phyloP scores from a whole-genome alignment of 352 stramenopile species.

The Phytophthora tubulina region DNA sequence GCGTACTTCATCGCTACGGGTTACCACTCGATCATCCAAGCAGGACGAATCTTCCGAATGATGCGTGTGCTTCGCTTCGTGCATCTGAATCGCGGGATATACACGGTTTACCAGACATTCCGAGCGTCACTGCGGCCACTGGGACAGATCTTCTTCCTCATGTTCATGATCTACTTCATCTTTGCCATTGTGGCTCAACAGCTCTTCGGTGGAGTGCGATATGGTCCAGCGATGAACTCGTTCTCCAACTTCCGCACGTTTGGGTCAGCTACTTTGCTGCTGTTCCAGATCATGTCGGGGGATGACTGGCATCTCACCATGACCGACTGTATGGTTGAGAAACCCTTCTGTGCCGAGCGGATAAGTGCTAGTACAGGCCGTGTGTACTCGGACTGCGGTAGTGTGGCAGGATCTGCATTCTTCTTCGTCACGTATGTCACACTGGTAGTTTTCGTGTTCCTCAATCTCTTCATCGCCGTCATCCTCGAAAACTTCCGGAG shows the following conservation, averaged over 20 bases:
- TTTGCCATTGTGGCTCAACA: slow-evolving; percentile 79
- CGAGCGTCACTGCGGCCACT: slow-evolving; percentile 71
- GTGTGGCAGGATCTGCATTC: slow-evolving; percentile 44
- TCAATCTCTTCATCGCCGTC: slow-evolving; percentile 87
- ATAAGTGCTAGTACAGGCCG: slow-evolving; percentile 41
- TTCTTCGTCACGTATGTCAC: slow-evolving; percentile 84
- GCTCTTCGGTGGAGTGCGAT: slow-evolving; percentile 75
- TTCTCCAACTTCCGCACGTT: slow-evolving; percentile 84
- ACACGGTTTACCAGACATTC: slow-evolving; percentile 85
- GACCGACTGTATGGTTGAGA: slow-evolving; percentile 77
- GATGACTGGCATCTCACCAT: slow-evolving; percentile 87
- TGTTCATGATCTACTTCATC: slow-evolving; percentile 88
- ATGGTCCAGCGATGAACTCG: slow-evolving; percentile 64
- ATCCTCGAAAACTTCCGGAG: slow-evolving; percentile 86
- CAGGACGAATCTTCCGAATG: slow-evolving; percentile 77
- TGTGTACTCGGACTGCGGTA: slow-evolving; percentile 74
- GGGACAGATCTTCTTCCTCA: slow-evolving; percentile 83
- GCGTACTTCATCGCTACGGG: slow-evolving; percentile 72
- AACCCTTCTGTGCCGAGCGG: slow-evolving; percentile 68
- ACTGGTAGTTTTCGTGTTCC: slow-evolving; percentile 83
- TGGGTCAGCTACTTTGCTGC: slow-evolving; percentile 62
- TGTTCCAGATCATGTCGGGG: slow-evolving; percentile 87
- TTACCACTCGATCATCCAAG: slow-evolving; percentile 76
- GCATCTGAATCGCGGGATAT: slow-evolving; percentile 73
- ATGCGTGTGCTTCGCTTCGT: slow-evolving; percentile 84